Evolutionary conservation across 768 basidiomycete species (phyloP), one percentile per base, ranked within the genome.

Genomic region (Phanerochaete sordida): DNA sequence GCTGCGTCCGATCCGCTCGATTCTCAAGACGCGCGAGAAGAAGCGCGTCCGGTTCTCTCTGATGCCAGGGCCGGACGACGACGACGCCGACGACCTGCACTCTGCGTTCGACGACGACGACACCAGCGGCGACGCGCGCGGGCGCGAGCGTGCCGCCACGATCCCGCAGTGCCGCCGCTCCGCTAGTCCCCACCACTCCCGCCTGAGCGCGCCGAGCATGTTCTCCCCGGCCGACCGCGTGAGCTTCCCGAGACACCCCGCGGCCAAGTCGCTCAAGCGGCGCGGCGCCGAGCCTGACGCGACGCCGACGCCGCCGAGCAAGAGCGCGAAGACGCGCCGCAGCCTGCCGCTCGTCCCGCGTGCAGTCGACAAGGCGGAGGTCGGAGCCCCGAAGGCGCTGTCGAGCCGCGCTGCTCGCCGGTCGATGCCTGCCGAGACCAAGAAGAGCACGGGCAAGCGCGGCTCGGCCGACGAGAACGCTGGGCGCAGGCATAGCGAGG

Each of bases 31-130:
- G 13, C 28, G 47, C 27, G 54, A 72, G 61, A 68, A 63, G 60
- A 77, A 77, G 70, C 72, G 66, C 45, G 76, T 77, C 39, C 75
- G 76, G 33, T 77, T 77, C 61, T 69, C 68, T 2, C 46, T 63
- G 3, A 60, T 66, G 16, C 68, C 66, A 11, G 59, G 63, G 23
- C 49, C 61, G 43, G 66, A 66, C 55, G 39, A 33, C 31, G 51
- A 37, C 9, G 59, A 59, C 23, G 56, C 54, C 13, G 56, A 23
- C 30, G 54, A 44, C 8, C n/a, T 45, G 16, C 45, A 28, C 13
- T 44, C 53, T 31, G 30, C 2, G 13, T 49, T 56, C 30, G 54
- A 61, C n/a, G 56, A 30, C 51, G 61, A 62, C n/a, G 46, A 47
- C 28, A 31, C 28, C 30, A 9, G 15, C 30, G 33, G 28, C 47